Conservation (phyloP, 768 basidiomycete species). For the Postia placenta region DNA sequence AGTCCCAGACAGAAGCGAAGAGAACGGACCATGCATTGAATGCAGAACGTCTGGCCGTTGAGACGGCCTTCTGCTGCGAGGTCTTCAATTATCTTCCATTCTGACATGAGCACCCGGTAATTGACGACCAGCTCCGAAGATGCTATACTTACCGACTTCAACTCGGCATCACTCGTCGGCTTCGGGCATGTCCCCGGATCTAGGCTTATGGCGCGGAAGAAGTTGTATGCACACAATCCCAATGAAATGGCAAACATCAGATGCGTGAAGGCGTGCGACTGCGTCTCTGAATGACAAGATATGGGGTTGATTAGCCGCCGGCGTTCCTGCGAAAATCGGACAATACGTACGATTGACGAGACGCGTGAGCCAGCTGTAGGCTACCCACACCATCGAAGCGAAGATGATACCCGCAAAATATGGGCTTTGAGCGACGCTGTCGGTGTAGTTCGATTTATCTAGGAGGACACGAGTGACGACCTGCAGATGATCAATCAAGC, state of each 20-base stretch:
- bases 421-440: constrained; percentile 79
- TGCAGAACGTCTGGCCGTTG: constrained; percentile 96
- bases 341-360: constrained; percentile 60
- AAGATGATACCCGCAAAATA: constrained; percentile 92
- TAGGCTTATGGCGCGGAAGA: constrained; percentile 82
- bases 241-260: constrained; percentile 67
- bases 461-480: constrained; percentile 82
- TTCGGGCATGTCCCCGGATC: constrained; percentile 88
- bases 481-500: constrained; percentile 31
- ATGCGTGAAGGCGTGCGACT: constrained; percentile 70
- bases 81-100: constrained; percentile 93
- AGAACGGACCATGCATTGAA: constrained; percentile 79
- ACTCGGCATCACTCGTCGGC: constrained; percentile 74
- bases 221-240: constrained; percentile 78
- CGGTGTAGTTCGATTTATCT: constrained; percentile 76
- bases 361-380: constrained; percentile 74
- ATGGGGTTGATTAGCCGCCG: neutral
- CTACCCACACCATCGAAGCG: constrained; percentile 82
- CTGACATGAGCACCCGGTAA: neutral
- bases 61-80: constrained; percentile 81
- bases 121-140: neutral
- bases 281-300: constrained; percentile 52
- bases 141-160: constrained; percentile 67
- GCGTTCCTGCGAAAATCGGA: neutral
- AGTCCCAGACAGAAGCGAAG: neutral